A percentile compares a stretch with the other conserved stretches of the same genome.
phyloP scores from a whole-genome alignment of 371 early-diverging fungal species.

The Mortierella sp. region DNA sequence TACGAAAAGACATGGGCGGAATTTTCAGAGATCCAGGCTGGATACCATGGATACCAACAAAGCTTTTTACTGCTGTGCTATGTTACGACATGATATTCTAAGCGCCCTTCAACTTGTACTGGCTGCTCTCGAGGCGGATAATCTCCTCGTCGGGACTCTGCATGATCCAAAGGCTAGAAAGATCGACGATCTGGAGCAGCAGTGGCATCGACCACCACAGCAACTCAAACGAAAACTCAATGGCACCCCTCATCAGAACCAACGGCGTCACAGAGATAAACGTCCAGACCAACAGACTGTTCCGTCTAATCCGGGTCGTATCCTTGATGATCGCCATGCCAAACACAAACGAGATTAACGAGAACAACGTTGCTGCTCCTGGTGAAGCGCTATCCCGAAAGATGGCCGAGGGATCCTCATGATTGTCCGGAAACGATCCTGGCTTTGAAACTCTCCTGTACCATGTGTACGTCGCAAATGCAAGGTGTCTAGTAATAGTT shows the following conservation, averaged over 20 bases:
- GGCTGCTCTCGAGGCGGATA: constrained; percentile 36
- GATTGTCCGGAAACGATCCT: constrained; percentile 13
- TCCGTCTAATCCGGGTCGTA: constrained; percentile 18
- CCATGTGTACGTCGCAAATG: constrained; percentile 22
- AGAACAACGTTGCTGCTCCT: constrained; percentile 21
- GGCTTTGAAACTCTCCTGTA: background rate
- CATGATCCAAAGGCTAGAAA: constrained; percentile 45
- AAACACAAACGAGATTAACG: constrained; percentile 35
- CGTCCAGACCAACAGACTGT: constrained; percentile 31
- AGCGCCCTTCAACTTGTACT: constrained; percentile 47
- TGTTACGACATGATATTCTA: background rate
- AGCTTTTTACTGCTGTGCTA: background rate
- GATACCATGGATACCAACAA: background rate
- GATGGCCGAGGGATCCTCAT: constrained; percentile 8
- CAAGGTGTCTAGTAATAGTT: constrained; percentile 31
- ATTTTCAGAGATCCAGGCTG: background rate
- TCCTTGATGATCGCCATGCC: constrained; percentile 42
- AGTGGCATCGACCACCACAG: constrained; percentile 57
- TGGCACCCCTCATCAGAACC: constrained; percentile 22
- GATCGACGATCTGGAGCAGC: constrained; percentile 41
- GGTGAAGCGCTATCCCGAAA: constrained; percentile 38
- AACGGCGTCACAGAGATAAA: constrained; percentile 29
- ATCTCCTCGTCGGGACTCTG: constrained; percentile 45
- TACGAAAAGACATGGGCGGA: too few relatives aligned
- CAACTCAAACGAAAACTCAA: constrained; percentile 40